Conservation (phyloP, 1,139 yeast genomes). For the Kurtzmaniella quercitrusa region DNA sequence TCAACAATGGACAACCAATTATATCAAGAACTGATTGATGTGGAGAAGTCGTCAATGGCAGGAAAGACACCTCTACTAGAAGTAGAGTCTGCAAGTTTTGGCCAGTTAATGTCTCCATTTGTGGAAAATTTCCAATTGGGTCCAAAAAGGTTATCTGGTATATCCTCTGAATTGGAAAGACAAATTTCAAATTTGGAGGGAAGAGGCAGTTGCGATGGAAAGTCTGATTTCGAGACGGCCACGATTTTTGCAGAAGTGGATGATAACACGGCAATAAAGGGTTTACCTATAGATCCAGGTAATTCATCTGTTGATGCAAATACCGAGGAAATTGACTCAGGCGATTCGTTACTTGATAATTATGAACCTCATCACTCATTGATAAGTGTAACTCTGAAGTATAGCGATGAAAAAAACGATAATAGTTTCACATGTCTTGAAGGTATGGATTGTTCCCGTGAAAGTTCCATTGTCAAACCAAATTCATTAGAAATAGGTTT, state of each 20-base stretch:
- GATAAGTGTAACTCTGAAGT: constrained; percentile 11
- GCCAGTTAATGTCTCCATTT: not conserved
- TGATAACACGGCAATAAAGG: no score
- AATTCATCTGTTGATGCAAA: no score
- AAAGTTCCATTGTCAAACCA: not conserved
- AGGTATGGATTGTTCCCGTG: not conserved
- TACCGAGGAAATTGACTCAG: constrained; percentile 15
- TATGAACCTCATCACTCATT: constrained; percentile 7
- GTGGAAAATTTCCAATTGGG: constrained; percentile 1
- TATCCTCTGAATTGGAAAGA: constrained; percentile 14
- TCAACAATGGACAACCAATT: constrained; percentile 24
- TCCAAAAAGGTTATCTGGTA: constrained; percentile 4
- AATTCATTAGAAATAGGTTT: not conserved
- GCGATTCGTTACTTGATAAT: constrained; percentile 6
- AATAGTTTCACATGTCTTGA: no score
- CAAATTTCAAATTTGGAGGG: no score
- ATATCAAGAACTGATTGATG: not conserved
- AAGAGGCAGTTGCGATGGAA: no score
- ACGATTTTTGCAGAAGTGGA: no score
- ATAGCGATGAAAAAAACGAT: constrained; percentile 11
- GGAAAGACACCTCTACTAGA: constrained; percentile 6
- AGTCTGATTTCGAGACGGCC: no score
- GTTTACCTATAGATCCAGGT: no score
- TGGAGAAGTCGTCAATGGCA: constrained; percentile 16
- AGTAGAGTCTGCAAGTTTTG: not conserved